phyloP scores from a whole-genome alignment of 345 rosid species.

The Salix purpurea region DNA sequence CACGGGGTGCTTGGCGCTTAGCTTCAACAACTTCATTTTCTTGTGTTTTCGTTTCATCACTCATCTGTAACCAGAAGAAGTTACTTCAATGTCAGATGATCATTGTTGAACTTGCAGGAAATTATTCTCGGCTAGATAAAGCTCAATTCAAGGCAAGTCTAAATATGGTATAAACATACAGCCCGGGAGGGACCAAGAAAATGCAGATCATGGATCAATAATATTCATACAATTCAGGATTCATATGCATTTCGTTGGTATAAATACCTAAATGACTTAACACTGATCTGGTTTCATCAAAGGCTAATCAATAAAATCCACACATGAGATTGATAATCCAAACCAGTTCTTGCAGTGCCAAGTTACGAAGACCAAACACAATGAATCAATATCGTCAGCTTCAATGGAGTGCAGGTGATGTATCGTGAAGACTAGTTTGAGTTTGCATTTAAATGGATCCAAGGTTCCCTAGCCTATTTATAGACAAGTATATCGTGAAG shows the following conservation, averaged over 20 bases:
- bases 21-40: neutral
- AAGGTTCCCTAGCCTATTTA: too few species aligned
- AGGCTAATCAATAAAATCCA: neutral
- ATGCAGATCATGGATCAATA: neutral
- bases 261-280: neutral
- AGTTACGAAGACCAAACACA: neutral
- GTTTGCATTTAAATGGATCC: neutral
- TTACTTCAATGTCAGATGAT: neutral
- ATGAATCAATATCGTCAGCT: neutral
- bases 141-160: neutral
- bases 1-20: neutral
- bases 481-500: too few species aligned
- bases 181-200: neutral
- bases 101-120: neutral
- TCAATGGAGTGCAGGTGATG: neutral
- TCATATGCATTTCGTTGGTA: neutral
- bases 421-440: neutral
- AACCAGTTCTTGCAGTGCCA: neutral
- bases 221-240: neutral
- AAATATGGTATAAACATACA: neutral
- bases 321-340: neutral
- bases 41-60: neutral
- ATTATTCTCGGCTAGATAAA: neutral
- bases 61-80: slow-evolving; percentile 21
- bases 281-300: neutral